Evolutionary conservation across 1,139 yeast species (phyloP), one percentile per base, ranked within the genome.

Genomic region (Yamadazyma membranifaciens): DNA sequence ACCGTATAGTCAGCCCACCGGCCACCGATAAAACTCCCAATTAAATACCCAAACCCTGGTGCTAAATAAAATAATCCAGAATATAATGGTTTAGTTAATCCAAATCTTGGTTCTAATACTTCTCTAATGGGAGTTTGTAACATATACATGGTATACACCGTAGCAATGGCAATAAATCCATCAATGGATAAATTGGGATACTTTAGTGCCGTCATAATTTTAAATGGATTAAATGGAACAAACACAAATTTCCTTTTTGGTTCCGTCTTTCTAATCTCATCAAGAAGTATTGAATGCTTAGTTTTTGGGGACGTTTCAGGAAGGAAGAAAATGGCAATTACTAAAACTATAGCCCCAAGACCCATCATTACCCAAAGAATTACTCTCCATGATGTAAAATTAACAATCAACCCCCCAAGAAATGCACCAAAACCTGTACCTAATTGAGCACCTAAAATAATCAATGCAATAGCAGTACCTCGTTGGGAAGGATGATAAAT

Each of bases 21-120:
- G 0, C 82, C 82, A 4, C 81, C 82, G 41, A 70, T 42, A 17
- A 71, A 54, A 11, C 78, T 66, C 1, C 81, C 81, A 1, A 55
- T 24, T 1, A 75, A 36, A 44, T 71, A 73, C 0, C 81, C 81
- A 12, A 57, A 9, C 1, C 81, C 81, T 0, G 81, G 79, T 1
- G 80, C 70, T 3, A 77, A 51, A 47, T 77, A 77, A 51, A 77
- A 76, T 16, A 77, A 55, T 0, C 77, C 66, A 27, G 76, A 72
- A 40, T 62, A 63, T 1, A 77, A 53, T 0, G 81, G 79, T 7
- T 65, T 49, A 1, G 58, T 58, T 31, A 77, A 54, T 33, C 67
- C 48, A 54, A 76, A 77, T 41, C 80, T 52, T 3, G 80, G 80
- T 46, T 75, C 73, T 37, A 77, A 65, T 6, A 77, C 78, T 38